Evolutionary conservation across 2,329 filamentous ascomycete genomes (phyloP), one percentile per base, ranked within the genome.

Genomic region (Chrysoporthe deuterocubensis): DNA sequence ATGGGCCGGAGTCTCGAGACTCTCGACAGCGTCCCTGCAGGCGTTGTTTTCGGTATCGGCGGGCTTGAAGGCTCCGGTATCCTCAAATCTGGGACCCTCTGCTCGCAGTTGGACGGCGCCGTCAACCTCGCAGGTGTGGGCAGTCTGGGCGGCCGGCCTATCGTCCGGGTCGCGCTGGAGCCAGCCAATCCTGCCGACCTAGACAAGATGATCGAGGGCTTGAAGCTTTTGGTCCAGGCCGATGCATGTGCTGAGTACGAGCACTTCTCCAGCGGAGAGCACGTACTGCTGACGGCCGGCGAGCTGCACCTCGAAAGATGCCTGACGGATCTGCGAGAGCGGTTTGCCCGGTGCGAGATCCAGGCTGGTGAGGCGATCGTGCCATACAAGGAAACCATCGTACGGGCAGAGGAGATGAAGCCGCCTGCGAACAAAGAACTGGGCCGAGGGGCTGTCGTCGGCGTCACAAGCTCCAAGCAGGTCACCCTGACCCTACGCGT

Each of bases 201-300:
- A 32, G 91, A 96, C 77, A 97, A 96, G 81, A 96, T 99, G 94
- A 94, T 99, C 67, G 86, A 88, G 6, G 96, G 96, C 0, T 82
- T 99, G 64, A 90, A 90, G 70, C 82, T 99, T 21, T 87, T 99
- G 0, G 94, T 97, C 43, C 94, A 97, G 76, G 96, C 94, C 74
- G 96, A 99, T 74, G 95, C 96, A 0, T 98, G 96, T 74, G 96
- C 95, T 16, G 90, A 97, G 77, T 99, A 99, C 74, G 94, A 98
- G 77, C 93, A 97, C 62, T 90, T 98, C 64, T 87, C 90, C 67
- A 97, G 91, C 72, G 96, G 96, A 67, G 96, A 99, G 80, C 96
- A 99, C 78, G 96, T 99, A 54, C 88, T 99, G 32, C 80, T 97
- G 48, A 98, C 96, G 0, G 96, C 96, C 6, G 96, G 96, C 65